Conservation (phyloP, 306 rosid genomes). For the Prosopis cineraria region DNA sequence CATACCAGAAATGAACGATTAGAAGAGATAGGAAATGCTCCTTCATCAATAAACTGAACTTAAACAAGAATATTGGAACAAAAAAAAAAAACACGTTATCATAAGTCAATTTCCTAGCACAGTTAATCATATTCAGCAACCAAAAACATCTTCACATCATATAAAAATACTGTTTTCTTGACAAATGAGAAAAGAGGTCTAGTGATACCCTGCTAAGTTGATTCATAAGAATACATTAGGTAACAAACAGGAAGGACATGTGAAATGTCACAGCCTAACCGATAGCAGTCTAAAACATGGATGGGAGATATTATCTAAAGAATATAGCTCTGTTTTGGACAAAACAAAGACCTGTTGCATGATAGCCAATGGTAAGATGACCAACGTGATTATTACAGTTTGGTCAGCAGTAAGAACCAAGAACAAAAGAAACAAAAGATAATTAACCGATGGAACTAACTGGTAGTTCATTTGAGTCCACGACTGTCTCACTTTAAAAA, state of each 20-base stretch:
- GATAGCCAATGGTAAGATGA: background rate
- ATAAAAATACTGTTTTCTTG: background rate
- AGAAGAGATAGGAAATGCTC: background rate
- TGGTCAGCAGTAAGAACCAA: background rate
- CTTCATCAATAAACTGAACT: background rate
- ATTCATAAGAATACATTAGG: background rate
- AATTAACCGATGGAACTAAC: constrained; percentile 14
- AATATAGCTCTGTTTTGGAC: background rate
- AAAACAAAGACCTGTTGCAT: background rate
- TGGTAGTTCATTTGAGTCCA: background rate
- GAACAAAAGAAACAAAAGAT: constrained; percentile 4
- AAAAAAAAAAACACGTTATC: background rate
- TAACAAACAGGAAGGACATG: background rate
- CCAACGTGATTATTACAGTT: background rate
- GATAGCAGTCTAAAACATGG: background rate
- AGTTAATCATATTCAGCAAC: background rate
- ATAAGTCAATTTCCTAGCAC: background rate
- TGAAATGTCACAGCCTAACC: background rate
- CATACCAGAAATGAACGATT: constrained; percentile 12
- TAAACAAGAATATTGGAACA: background rate
- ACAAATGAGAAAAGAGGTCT: constrained; percentile 11
- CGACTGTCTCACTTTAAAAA: background rate
- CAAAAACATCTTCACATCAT: background rate
- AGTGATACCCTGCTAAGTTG: background rate
- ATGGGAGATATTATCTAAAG: background rate